Percentiles rank a stretch among this genome's conserved stretches.
phyloP scores from a whole-genome alignment of 2,329 filamentous ascomycete genomes.

The Fusarium miscanthi region DNA sequence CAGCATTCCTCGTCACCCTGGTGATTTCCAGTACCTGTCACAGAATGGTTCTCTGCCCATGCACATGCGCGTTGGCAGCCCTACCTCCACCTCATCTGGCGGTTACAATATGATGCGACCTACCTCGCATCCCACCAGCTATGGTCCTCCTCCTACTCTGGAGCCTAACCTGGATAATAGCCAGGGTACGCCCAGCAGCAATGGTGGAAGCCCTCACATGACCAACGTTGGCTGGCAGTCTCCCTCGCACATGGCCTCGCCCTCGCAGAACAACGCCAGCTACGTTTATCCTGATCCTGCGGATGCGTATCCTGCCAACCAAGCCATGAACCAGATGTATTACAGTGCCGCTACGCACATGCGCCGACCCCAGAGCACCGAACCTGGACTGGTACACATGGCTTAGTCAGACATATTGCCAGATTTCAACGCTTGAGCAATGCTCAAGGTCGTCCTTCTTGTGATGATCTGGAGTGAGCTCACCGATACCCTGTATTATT shows the following conservation, averaged over 20 bases:
- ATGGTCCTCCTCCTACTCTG: conserved; percentile 84
- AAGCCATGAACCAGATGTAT: conserved; percentile 75
- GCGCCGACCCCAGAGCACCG: conserved; percentile 79
- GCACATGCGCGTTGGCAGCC: conserved; percentile 82
- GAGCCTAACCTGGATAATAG: conserved; percentile 87
- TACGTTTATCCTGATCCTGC: conserved; percentile 84
- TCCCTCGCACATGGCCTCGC: conserved; percentile 78
- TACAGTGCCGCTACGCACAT: conserved; percentile 74
- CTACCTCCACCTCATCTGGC: conserved; percentile 73
- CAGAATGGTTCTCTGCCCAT: conserved; percentile 82
- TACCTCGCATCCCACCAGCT: conserved; percentile 86
- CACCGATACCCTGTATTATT: conserved; percentile 42
- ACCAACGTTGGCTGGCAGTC: conserved; percentile 85
- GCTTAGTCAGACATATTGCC: conserved; percentile 46
- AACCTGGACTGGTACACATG: conserved; percentile 65
- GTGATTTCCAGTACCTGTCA: conserved; percentile 78
- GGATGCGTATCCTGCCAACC: conserved; percentile 73
- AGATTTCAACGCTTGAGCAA: conserved; percentile 21
- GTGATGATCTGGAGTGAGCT: conserved; percentile 20
- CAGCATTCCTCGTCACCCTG: conserved; percentile 71
- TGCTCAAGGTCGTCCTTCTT: background rate
- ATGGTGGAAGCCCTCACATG: conserved; percentile 89
- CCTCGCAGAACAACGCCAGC: conserved; percentile 72
- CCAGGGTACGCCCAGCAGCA: conserved; percentile 73
- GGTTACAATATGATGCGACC: conserved; percentile 69